Conservation (phyloP, 2,329 filamentous ascomycete species). For the Beauveria sp. region DNA sequence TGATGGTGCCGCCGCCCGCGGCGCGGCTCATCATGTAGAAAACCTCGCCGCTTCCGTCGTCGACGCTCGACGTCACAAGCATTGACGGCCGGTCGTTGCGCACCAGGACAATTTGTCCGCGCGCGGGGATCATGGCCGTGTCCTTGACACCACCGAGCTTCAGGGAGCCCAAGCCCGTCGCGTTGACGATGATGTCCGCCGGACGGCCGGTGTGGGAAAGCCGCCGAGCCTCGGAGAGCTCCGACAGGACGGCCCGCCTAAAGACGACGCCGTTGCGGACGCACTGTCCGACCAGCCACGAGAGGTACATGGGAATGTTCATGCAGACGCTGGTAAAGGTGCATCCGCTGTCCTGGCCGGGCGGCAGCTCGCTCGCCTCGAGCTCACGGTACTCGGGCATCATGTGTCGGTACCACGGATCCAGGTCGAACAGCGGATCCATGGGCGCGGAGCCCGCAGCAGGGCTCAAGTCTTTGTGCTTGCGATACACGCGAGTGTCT, state of each 20-base stretch:
- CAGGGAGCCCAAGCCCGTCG: slow-evolving; percentile 69
- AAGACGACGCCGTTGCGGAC: slow-evolving; percentile 63
- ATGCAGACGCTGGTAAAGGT: slow-evolving; percentile 83
- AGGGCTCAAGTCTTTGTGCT: slow-evolving; percentile 52
- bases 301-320: slow-evolving; percentile 81
- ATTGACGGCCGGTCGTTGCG: slow-evolving; percentile 69
- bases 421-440: slow-evolving; percentile 54
- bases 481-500: slow-evolving; percentile 44
- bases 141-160: slow-evolving; percentile 79
- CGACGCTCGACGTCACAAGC: slow-evolving; percentile 62
- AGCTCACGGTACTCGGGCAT: slow-evolving; percentile 64
- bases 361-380: slow-evolving; percentile 47
- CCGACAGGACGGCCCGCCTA: slow-evolving; percentile 54
- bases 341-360: slow-evolving; percentile 62
- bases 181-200: slow-evolving; percentile 74
- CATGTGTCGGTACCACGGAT: slow-evolving; percentile 69
- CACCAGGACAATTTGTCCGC: slow-evolving; percentile 79
- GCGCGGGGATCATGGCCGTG: slow-evolving; percentile 60
- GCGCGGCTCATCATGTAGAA: slow-evolving; percentile 80
- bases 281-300: slow-evolving; percentile 78
- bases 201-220: slow-evolving; percentile 43
- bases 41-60: slow-evolving; percentile 65
- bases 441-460: slow-evolving; percentile 42
- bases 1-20: slow-evolving; percentile 68
- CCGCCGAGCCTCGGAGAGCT: slow-evolving; percentile 60